Conservation (phyloP, 1,139 yeast genomes). For the Geotrichum phurueaensis region DNA sequence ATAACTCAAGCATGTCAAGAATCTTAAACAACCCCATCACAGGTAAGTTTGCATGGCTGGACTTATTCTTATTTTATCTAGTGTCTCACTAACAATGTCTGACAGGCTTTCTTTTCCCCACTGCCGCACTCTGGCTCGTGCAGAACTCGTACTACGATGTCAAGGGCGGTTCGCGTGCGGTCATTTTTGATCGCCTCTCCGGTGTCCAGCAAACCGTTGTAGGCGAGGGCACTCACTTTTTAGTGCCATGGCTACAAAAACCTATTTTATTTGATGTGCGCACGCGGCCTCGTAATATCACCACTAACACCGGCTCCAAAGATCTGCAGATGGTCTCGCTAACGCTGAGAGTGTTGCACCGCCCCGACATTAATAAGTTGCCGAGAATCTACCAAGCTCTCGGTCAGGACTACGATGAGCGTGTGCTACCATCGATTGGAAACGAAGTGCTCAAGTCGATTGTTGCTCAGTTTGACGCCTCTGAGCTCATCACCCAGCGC, state of each 20-base stretch:
- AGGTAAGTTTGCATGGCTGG: conserved; percentile 6
- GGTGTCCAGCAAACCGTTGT: conserved; percentile 85
- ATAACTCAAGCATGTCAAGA: conserved; percentile 11
- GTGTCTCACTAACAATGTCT: not conserved
- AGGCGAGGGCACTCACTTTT: conserved; percentile 96
- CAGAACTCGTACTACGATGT: conserved; percentile 61
- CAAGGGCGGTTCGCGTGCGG: conserved; percentile 93
- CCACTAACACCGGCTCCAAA: conserved; percentile 94
- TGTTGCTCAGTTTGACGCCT: conserved; percentile 98
- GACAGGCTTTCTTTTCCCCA: conserved; percentile 30
- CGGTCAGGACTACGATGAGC: conserved; percentile 93
- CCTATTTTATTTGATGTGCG: conserved; percentile 88
- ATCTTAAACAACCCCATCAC: conserved; percentile 19
- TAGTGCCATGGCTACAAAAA: conserved; percentile 92
- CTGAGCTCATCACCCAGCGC: conserved; percentile 94
- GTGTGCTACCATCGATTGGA: conserved; percentile 95
- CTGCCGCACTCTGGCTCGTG: conserved; percentile 25
- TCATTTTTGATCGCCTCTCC: conserved; percentile 80
- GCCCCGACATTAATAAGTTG: conserved; percentile 80
- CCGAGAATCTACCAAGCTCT: conserved; percentile 84
- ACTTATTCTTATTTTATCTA: not conserved
- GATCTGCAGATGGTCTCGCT: conserved; percentile 93
- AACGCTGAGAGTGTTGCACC: conserved; percentile 86
- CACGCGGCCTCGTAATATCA: conserved; percentile 82
- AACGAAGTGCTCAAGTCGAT: conserved; percentile 91